Evolutionary conservation across 2,329 filamentous ascomycete species (phyloP), one percentile per base, ranked within the genome.

Genomic region (Cytospora paraplurivora): DNA sequence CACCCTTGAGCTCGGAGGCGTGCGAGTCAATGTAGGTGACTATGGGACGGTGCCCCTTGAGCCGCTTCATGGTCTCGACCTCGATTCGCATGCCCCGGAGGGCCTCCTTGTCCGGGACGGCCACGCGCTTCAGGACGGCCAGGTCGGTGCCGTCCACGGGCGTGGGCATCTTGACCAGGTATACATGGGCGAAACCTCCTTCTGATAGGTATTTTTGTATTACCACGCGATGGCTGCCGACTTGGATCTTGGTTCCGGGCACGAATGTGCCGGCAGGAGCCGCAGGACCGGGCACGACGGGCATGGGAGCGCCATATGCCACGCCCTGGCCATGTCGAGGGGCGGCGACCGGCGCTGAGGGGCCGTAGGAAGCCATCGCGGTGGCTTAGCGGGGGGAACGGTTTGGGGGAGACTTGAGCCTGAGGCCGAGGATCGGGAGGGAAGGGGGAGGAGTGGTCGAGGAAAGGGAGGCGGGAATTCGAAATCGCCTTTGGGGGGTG

Each of bases 61-160:
- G 84, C 78, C 95, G 93, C 87, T 99, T 99, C 95, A 99, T 99
- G 15, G 95, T 99, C 80, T 99, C 95, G 70, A 99, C 95, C 82
- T 99, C 95, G 69, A 89, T 98, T 76, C 95, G 88, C 95, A 99
- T 98, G 76, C 91, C 93, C 67, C 92, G 91, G 78, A 99, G 82
- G 64, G 94, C 87, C 68, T 96, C 91, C 82, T 96, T 97, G 78
- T 99, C 95, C 37, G 95, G 93, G 59, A 98, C 95, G 41, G 95
- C 95, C 64, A 99, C 95, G 73, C 95, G 85, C 83, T 99, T 97
- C 72, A 97, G 81, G 56, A 97, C 93, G 13, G 92, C 93, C 71
- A 87, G 82, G 70, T 96, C 90, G 68, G 90, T 89, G 67, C 91
- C 90, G 75, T 91, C 86, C 72, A 93, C 81, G 62, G 91, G 84